A percentile compares a stretch with the other conserved stretches of the same genome.
These are phyloP conservation scores for Lecanosticta acicola DNA, from an alignment of 2,329 filamentous ascomycete species.

Conservation along the genomic window DNA sequence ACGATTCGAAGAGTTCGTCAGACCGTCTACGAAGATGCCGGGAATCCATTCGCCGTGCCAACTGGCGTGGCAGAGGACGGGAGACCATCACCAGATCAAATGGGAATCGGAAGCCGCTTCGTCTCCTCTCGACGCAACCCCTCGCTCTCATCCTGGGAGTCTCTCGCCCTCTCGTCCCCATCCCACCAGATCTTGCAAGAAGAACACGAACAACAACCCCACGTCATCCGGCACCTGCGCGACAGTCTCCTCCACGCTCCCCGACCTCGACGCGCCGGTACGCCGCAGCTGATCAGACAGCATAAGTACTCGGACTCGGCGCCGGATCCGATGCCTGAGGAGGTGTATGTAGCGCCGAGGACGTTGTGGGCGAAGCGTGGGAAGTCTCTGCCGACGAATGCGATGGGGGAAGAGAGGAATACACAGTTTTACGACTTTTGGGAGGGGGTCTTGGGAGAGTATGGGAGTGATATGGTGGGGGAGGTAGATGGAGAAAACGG, in stretches of 20 bases:
- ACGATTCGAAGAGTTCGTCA: constrained; percentile 19
- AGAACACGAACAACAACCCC: constrained; percentile 4
- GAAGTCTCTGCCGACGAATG: constrained; percentile 5
- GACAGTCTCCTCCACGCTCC: constrained; percentile 7
- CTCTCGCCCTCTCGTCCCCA: not conserved
- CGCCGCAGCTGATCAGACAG: constrained; percentile 7
- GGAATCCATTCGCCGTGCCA: constrained; percentile 22
- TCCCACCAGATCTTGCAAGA: not conserved
- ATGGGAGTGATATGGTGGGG: too few species aligned
- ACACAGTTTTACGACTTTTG: constrained; percentile 26
- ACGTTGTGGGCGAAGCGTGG: constrained; percentile 7
- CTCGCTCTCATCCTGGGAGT: not conserved
- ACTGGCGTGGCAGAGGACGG: too few species aligned
- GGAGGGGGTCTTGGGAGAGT: constrained; percentile 19
- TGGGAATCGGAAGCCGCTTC: not conserved
- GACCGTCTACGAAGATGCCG: constrained; percentile 25
- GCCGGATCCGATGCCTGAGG: not conserved
- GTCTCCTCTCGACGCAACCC: not conserved
- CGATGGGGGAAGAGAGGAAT: constrained; percentile 6
- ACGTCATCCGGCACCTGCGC: not conserved
- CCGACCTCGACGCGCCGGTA: constrained; percentile 1
- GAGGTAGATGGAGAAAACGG: too few species aligned
- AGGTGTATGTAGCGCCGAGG: constrained; percentile 10
- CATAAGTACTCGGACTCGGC: not conserved
- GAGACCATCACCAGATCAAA: not conserved